A percentile compares a stretch with the other conserved stretches of the same genome.
phyloP scores from a whole-genome alignment of 2,329 filamentous ascomycete genomes.

The Ophiocordyceps camponoti-saundersi region DNA sequence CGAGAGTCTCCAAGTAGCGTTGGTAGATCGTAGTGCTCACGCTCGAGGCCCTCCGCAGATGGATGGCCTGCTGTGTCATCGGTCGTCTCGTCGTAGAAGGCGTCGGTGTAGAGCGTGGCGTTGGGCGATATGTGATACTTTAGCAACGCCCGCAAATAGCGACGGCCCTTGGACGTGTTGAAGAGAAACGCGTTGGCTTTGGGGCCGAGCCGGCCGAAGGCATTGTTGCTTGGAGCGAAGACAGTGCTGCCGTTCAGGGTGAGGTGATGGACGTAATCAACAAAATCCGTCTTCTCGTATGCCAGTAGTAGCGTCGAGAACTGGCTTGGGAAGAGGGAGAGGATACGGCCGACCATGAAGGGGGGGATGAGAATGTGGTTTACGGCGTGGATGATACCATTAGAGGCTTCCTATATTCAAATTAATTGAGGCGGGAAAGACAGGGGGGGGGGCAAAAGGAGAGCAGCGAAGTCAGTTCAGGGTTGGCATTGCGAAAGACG shows the following conservation, averaged over 20 bases:
- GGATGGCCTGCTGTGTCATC: constrained; percentile 4
- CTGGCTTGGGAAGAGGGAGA: constrained; percentile 50
- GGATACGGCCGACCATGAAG: constrained; percentile 32
- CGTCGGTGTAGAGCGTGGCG: constrained; percentile 69
- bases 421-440: no score
- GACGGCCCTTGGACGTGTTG: constrained; percentile 50
- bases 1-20: constrained; percentile 52
- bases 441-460: not conserved
- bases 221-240: constrained; percentile 66
- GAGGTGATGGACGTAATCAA: constrained; percentile 38
- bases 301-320: constrained; percentile 70
- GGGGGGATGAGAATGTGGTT: constrained; percentile 64
- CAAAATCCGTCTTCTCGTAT: constrained; percentile 57
- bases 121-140: constrained; percentile 64
- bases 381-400: constrained; percentile 68
- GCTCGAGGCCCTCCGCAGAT: constrained; percentile 8
- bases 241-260: constrained; percentile 49
- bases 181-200: constrained; percentile 73
- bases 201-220: constrained; percentile 61
- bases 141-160: constrained; percentile 62
- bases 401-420: constrained; percentile 45
- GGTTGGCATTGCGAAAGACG: constrained; percentile 10
- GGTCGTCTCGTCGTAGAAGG: constrained; percentile 39
- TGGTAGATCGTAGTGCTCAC: constrained; percentile 49
- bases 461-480: no score